Evolutionary conservation across 768 basidiomycete species (phyloP), one percentile per base, ranked within the genome.

Genomic region (Trichaptum fuscoviolaceum): DNA sequence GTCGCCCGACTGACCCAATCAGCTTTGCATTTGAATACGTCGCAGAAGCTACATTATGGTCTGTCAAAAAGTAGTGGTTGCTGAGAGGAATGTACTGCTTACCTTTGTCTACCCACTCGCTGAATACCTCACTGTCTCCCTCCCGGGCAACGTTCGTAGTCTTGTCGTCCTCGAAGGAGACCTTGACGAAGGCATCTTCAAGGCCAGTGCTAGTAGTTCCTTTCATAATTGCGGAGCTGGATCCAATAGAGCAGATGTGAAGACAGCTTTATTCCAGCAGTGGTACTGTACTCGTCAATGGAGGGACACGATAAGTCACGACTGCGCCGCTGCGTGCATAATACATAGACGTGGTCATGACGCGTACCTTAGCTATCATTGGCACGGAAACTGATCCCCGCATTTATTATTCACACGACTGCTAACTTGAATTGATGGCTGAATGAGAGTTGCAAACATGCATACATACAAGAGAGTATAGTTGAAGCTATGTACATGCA

Each of bases 71-170:
- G 18, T 23, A 63, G 9, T 61, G 27, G 59, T 60, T 59, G 58
- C 24, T 25, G 15, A 35, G 12, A 36, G n/a, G 8, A 35, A 26
- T 52, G 15, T 15, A 17, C 59, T 7, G 66, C 73, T 15, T 66
- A 87, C 87, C 79, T 71, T 83, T 79, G 18, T 85, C 81, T 7
- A 78, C 68, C 86, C 87, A 90, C 62, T 80, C 74, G 35, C 73
- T 75, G 70, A 85, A 84, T 71, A 88, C 83, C 35, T 75, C 79
- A 63, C 78, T 73, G 18, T 63, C 65, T 0, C 30, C 34, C 26
- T 24, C 59, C 52, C 64, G 8, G 63, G 59, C 17, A 68, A 58
- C 20, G 66, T 62, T n/a, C 9, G 10, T 35, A 57, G 57, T 63
- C 10, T 24, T 63, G n/a, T 74, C 73, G 58, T 73, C 77, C 63